Percentiles rank a stretch among this genome's conserved stretches.
Evolutionary conservation across 2,329 filamentous ascomycete species (phyloP).

Genomic region (Epichloe sp.): DNA sequence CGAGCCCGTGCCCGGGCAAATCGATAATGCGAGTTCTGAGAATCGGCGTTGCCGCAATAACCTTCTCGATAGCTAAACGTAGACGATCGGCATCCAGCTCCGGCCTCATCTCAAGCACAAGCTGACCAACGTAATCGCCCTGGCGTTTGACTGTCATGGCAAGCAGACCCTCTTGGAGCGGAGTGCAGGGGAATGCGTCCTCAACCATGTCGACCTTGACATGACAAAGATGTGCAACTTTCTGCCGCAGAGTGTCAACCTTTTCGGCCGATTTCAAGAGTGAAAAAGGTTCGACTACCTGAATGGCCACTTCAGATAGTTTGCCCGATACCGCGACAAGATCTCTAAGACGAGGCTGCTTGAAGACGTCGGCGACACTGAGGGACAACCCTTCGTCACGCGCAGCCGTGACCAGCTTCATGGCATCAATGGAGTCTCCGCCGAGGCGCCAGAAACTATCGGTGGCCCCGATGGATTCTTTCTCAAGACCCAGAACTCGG

Average conservation of each 20-base stretch:
- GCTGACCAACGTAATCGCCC: constrained; percentile 8
- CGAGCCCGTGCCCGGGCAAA: not conserved
- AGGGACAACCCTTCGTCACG: no score
- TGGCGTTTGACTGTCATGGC: constrained; percentile 7
- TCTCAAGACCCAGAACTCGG: constrained; percentile 1
- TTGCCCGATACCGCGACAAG: no score
- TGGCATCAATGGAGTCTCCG: constrained; percentile 21
- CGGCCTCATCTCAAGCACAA: not conserved
- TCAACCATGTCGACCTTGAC: no score
- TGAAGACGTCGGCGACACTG: no score
- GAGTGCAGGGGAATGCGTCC: constrained; percentile 8
- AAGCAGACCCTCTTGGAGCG: constrained; percentile 11
- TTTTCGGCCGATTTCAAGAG: no score
- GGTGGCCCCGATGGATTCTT: constrained; percentile 5
- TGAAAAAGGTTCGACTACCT: no score
- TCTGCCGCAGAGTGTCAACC: no score
- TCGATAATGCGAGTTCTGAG: not conserved
- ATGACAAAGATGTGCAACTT: no score
- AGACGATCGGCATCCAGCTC: not conserved
- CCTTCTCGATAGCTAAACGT: not conserved
- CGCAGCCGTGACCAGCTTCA: not conserved
- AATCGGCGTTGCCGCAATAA: not conserved
- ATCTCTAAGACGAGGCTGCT: no score
- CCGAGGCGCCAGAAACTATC: constrained; percentile 13
- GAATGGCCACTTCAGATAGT: no score